Conservation (phyloP, 2,329 filamentous ascomycete genomes). For the Ophiostoma populinum region DNA sequence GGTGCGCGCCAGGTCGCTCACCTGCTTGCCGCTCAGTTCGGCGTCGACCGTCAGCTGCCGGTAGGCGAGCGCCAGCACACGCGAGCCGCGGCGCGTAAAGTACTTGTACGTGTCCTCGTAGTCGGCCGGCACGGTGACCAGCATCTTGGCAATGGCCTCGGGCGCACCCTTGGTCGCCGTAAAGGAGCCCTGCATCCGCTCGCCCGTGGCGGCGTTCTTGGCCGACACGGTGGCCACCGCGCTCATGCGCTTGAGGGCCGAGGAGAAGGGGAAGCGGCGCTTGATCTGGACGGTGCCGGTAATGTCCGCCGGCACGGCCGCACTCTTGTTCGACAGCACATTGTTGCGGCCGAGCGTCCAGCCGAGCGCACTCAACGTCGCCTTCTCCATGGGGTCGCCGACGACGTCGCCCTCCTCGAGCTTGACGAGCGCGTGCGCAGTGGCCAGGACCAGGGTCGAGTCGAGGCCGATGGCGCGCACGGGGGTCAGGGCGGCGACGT, state of each 20-base stretch:
- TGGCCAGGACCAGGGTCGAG: slow-evolving; percentile 84
- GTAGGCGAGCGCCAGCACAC: slow-evolving; percentile 85
- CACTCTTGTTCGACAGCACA: slow-evolving; percentile 51
- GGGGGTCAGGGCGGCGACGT: slow-evolving; percentile 60
- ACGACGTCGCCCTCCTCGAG: slow-evolving; percentile 95
- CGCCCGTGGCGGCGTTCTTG: slow-evolving; percentile 52
- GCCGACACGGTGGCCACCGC: slow-evolving; percentile 72
- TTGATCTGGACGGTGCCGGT: slow-evolving; percentile 81
- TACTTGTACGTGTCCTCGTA: slow-evolving; percentile 99
- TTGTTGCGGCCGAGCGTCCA: slow-evolving; percentile 91
- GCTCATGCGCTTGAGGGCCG: slow-evolving; percentile 86
- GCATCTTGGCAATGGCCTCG: slow-evolving; percentile 90
- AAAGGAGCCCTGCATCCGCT: slow-evolving; percentile 71
- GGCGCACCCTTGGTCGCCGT: slow-evolving; percentile 93
- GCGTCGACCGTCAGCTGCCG: slow-evolving; percentile 72
- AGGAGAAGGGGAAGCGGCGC: slow-evolving; percentile 96
- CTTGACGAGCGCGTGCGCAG: slow-evolving; percentile 87
- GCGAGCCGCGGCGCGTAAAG: slow-evolving; percentile 87
- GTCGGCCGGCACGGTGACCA: slow-evolving; percentile 62
- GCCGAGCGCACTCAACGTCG: slow-evolving; percentile 72
- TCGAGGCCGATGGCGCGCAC: slow-evolving; percentile 56
- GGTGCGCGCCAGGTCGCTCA: slow-evolving; percentile 90
- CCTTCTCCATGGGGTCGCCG: slow-evolving; percentile 98
- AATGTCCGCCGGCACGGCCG: slow-evolving; percentile 27
- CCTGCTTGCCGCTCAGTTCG: slow-evolving; percentile 66